A percentile compares a stretch with the other conserved stretches of the same genome.
Conservation (phyloP, 2,329 filamentous ascomycete species). For the Aulographum hederae region DNA sequence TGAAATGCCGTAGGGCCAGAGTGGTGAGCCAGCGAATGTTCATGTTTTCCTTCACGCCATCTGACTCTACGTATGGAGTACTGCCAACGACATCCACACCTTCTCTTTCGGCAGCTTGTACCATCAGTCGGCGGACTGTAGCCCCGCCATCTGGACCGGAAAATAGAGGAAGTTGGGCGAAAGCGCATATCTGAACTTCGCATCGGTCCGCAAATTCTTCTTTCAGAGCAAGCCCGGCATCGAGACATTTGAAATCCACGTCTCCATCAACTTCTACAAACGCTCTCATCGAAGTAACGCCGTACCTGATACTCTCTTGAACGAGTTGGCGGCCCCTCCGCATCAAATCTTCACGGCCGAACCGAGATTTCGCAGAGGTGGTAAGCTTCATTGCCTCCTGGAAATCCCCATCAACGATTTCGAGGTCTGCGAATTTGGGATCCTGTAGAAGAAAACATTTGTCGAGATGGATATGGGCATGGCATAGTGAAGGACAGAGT, state of each 20-base stretch:
- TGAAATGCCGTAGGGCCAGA: slow-evolving; percentile 28
- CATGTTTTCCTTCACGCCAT: slow-evolving; percentile 24
- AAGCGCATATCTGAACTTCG: slow-evolving; percentile 48
- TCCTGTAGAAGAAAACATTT: slow-evolving; percentile 43
- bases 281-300: slow-evolving; percentile 50
- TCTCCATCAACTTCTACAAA: slow-evolving; percentile 54
- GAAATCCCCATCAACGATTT: slow-evolving; percentile 43
- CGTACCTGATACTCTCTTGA: slow-evolving; percentile 42
- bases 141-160: slow-evolving; percentile 31
- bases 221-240: slow-evolving; percentile 39
- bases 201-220: slow-evolving; percentile 32
- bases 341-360: slow-evolving; percentile 43
- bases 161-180: slow-evolving; percentile 53
- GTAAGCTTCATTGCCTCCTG: slow-evolving; percentile 44
- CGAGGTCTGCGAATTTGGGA: slow-evolving; percentile 40
- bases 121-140: slow-evolving; percentile 32
- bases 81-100: slow-evolving; percentile 44
- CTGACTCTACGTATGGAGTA: slow-evolving; percentile 51
- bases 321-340: slow-evolving; percentile 46
- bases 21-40: slow-evolving; percentile 48
- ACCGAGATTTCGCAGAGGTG: slow-evolving; percentile 40
- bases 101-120: slow-evolving; percentile 20
- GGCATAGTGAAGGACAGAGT: slow-evolving; percentile 40
- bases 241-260: slow-evolving; percentile 37
- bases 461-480: slow-evolving; percentile 58